phyloP scores from a whole-genome alignment of 768 basidiomycete species.

The Pleurotus platypus region DNA sequence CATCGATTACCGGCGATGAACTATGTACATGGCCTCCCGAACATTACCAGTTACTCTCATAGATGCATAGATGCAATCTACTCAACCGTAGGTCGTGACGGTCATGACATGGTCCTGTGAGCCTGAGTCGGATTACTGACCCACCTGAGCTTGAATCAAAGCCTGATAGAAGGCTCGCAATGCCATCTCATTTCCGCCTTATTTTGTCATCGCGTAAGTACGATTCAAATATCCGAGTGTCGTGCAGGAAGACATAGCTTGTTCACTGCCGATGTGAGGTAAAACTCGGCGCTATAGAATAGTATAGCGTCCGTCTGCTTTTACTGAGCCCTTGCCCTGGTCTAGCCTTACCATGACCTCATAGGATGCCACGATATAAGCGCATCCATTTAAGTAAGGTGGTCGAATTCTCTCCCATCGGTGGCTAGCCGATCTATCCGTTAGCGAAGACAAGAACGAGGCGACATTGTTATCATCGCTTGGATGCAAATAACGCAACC shows the following conservation, averaged over 20 bases:
- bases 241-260: background rate
- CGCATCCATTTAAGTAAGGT: background rate
- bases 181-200: background rate
- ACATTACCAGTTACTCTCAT: too few species aligned
- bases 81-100: too few species aligned
- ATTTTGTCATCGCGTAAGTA: background rate
- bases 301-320: background rate
- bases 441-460: background rate
- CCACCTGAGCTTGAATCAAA: too few species aligned
- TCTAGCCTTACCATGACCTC: conserved; percentile 5
- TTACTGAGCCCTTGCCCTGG: conserved; percentile 3
- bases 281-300: background rate
- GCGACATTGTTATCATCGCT: background rate
- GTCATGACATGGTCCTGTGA: too few species aligned
- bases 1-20: too few species aligned
- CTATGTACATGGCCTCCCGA: too few species aligned
- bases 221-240: background rate
- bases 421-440: background rate
- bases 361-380: background rate
- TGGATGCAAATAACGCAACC: background rate
- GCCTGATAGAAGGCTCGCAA: background rate
- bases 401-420: too few species aligned
- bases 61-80: too few species aligned
- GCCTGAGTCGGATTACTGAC: too few species aligned
- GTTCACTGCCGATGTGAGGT: background rate